phyloP scores from a whole-genome alignment of 2,329 filamentous ascomycete species.

The Alternaria viburni region DNA sequence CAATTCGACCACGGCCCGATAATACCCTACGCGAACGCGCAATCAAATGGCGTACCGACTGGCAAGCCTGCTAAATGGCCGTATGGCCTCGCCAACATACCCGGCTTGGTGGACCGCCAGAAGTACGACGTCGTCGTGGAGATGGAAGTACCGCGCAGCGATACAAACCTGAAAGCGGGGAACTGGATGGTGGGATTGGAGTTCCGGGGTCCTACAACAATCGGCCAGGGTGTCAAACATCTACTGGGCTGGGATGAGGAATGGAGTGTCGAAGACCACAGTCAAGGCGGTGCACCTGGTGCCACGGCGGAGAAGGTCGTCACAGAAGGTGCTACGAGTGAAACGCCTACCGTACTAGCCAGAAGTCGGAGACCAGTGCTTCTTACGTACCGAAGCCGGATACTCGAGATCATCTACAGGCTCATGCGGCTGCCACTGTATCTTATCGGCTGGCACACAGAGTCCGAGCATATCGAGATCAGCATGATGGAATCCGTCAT shows the following conservation, averaged over 20 bases:
- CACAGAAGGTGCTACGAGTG: neutral
- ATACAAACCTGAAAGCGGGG: slow-evolving; percentile 74
- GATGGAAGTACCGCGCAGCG: slow-evolving; percentile 79
- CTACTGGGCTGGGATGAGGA: slow-evolving; percentile 42
- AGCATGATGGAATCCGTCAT: slow-evolving; percentile 75
- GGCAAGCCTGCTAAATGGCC: slow-evolving; percentile 45
- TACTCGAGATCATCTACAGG: slow-evolving; percentile 37
- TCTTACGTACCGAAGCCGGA: slow-evolving; percentile 74
- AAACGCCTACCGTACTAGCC: slow-evolving; percentile 42
- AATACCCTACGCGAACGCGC: slow-evolving; percentile 10
- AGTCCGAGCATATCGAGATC: slow-evolving; percentile 69
- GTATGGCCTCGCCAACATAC: slow-evolving; percentile 59
- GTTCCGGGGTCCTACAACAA: slow-evolving; percentile 57
- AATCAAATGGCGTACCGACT: neutral
- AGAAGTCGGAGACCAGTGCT: slow-evolving; percentile 75
- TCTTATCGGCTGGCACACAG: slow-evolving; percentile 68
- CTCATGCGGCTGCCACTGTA: slow-evolving; percentile 66
- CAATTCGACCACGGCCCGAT: slow-evolving; percentile 61
- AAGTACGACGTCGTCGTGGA: slow-evolving; percentile 83
- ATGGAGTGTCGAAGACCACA: slow-evolving; percentile 35
- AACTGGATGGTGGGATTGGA: slow-evolving; percentile 94
- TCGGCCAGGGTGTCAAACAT: slow-evolving; percentile 17
- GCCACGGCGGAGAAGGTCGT: slow-evolving; percentile 12
- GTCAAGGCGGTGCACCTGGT: slow-evolving; percentile 16
- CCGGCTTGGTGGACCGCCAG: slow-evolving; percentile 64